Base-by-base conservation (phyloP, 352 stramenopile genomes). In the Blastocystis sp. region DNA sequence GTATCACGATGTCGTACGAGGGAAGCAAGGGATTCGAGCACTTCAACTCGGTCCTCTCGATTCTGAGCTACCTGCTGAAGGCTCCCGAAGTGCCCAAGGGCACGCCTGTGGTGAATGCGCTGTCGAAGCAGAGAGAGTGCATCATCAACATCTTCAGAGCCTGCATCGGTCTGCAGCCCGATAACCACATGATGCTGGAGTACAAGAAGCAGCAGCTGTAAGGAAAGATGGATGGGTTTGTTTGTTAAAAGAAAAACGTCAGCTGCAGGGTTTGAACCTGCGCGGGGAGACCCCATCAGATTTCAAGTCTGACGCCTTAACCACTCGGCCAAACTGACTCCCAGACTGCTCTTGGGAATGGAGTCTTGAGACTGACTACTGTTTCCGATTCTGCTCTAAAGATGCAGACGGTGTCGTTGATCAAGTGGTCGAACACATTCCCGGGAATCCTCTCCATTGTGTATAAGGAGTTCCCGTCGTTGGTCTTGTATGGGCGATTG, bases 31-130 rank as follows among this genome's bases (percentile, higher is more conserved):
- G 91, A 69, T 97, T 94, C 87, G 95, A 98, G 91, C 90, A 91
- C 79, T 95, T 99, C 88, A 94, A 99, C 90, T 94, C 94, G 38
- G 93, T 99, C 61, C 90, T 99, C 7, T 98, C 94, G 36, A 88
- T 99, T 9, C 90, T 99, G 56, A 97, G 92, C 73, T 99, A 98
- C 91, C 96, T 99, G 93, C 90, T 98, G 32, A 99, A 99, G 90
- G 96, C 96, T 59, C 96, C 96, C 18, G 88, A 98, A 32, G 96
- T 98, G 53, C 96, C 96, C n/a, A 92, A 93, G 72, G 96, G 96
- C 56, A 97, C 96, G 11, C 96, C 96, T 6, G 96, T 99, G 7
- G 93, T 99, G 63, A 99, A 99, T 89, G 96, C 96, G 1, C 91
- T 99, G 32, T 98, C 98, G 86, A 92, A 94, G 29, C 96, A 99